Conservation (phyloP, 225 moss, liverwort and hornwort species). For the Pseudisothecium myosuroides region DNA sequence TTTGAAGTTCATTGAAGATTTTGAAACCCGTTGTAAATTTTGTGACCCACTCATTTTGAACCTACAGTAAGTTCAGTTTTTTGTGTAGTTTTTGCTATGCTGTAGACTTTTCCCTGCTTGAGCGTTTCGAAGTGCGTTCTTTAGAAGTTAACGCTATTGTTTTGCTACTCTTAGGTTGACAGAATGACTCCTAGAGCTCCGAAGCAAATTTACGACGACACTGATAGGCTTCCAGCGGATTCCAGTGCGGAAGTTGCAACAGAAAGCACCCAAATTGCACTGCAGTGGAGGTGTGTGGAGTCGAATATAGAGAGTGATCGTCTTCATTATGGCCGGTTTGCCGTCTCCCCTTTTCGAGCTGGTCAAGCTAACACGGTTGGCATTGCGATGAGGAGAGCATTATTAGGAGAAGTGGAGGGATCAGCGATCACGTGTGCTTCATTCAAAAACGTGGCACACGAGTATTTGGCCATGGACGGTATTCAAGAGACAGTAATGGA, state of each 20-base stretch:
- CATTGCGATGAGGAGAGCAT: slow-evolving; percentile 12
- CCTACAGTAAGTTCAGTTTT: neutral
- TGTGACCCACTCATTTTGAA: neutral
- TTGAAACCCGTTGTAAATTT: neutral
- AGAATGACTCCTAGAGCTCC: neutral
- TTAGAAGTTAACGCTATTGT: neutral
- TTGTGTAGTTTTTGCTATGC: neutral
- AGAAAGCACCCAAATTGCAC: neutral
- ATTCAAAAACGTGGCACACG: slow-evolving; percentile 4
- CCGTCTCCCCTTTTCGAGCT: slow-evolving; percentile 6
- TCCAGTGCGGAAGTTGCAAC: neutral
- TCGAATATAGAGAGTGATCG: neutral
- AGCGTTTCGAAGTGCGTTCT: neutral
- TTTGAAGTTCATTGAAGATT: neutral
- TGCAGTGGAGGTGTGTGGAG: slow-evolving; percentile 24
- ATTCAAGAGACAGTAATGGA: slow-evolving; percentile 16
- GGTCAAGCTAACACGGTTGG: slow-evolving; percentile 21
- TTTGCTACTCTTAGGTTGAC: slow-evolving; percentile 9
- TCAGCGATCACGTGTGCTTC: slow-evolving; percentile 11
- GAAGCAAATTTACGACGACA: neutral
- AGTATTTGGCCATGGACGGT: neutral
- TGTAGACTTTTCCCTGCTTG: neutral
- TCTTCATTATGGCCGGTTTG: slow-evolving; percentile 10
- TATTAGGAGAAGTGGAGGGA: slow-evolving; percentile 13
- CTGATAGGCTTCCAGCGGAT: neutral